phyloP scores from a whole-genome alignment of 805 yeast genomes.

The Yarrowia porcina region DNA sequence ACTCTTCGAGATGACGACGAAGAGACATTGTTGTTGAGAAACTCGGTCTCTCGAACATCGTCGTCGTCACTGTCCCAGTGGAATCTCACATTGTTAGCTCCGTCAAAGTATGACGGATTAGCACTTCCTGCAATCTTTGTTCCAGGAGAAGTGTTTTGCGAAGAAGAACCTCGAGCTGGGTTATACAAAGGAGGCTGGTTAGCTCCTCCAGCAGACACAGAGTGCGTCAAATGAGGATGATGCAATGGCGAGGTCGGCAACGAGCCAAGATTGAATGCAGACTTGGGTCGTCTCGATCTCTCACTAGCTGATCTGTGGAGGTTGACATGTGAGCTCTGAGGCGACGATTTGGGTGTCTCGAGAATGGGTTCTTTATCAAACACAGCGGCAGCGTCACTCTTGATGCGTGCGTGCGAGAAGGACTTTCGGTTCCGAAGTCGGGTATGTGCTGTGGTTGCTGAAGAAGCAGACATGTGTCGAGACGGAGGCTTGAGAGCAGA shows the following conservation, averaged over 20 bases:
- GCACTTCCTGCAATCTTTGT: background rate
- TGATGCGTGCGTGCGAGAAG: constrained; percentile 15
- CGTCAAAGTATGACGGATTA: constrained; percentile 13
- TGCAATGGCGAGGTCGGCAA: constrained; percentile 10
- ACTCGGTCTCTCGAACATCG: constrained; percentile 20
- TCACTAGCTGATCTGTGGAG: background rate
- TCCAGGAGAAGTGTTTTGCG: background rate
- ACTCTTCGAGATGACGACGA: background rate
- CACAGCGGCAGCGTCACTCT: background rate
- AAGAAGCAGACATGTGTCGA: constrained; percentile 4
- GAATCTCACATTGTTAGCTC: constrained; percentile 9
- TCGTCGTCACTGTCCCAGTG: constrained; percentile 25
- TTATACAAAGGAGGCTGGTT: background rate
- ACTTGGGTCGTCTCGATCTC: background rate
- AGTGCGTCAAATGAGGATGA: constrained; percentile 11
- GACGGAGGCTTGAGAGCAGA: constrained; percentile 5
- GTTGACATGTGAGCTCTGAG: background rate
- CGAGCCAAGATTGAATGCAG: constrained; percentile 13
- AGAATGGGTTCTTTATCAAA: background rate
- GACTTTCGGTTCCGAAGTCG: constrained; percentile 10
- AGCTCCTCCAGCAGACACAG: background rate
- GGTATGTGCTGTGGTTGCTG: background rate
- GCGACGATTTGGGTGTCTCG: constrained; percentile 9
- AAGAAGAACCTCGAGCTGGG: background rate
- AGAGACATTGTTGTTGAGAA: constrained; percentile 3